phyloP scores from a whole-genome alignment of 164 flowering plant species.

The Chloranthus sessilifolius region DNA sequence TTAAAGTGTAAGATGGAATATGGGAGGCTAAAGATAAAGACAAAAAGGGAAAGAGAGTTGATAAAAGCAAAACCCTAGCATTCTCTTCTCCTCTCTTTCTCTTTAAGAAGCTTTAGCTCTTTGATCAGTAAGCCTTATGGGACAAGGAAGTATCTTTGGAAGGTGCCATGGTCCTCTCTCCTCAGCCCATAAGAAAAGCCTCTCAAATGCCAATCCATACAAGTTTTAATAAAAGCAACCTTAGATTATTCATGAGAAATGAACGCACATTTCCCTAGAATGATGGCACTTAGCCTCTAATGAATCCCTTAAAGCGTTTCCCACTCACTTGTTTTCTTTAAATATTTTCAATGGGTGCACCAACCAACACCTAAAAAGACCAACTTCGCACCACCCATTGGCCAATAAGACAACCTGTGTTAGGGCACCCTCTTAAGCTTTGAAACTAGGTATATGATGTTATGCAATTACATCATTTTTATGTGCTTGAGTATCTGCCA shows the following conservation, averaged over 20 bases:
- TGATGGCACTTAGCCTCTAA: conserved; percentile 9
- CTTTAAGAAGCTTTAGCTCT: not conserved
- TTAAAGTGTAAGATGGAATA: conserved; percentile 4
- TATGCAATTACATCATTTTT: too few relatives aligned
- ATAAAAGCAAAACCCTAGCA: conserved; percentile 8
- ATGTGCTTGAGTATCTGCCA: too few relatives aligned
- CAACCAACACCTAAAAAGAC: too few relatives aligned
- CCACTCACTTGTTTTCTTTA: too few relatives aligned
- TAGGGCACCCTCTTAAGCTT: too few relatives aligned
- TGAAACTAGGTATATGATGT: too few relatives aligned
- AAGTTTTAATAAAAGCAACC: conserved; percentile 11
- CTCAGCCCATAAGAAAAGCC: conserved; percentile 5
- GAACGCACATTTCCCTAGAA: conserved; percentile 23
- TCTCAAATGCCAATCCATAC: not conserved
- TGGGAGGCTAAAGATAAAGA: conserved; percentile 18
- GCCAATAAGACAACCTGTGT: too few relatives aligned
- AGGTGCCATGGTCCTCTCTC: conserved; percentile 11
- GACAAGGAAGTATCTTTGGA: conserved; percentile 20
- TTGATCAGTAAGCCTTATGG: too few relatives aligned
- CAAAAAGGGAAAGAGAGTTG: conserved; percentile 13
- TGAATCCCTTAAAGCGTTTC: not conserved
- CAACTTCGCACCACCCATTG: too few relatives aligned
- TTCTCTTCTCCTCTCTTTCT: conserved; percentile 1
- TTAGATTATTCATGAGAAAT: conserved; percentile 15
- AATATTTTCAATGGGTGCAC: not conserved